phyloP scores from a whole-genome alignment of 176 grass and related monocot species.

The Saccharum officinarum region DNA sequence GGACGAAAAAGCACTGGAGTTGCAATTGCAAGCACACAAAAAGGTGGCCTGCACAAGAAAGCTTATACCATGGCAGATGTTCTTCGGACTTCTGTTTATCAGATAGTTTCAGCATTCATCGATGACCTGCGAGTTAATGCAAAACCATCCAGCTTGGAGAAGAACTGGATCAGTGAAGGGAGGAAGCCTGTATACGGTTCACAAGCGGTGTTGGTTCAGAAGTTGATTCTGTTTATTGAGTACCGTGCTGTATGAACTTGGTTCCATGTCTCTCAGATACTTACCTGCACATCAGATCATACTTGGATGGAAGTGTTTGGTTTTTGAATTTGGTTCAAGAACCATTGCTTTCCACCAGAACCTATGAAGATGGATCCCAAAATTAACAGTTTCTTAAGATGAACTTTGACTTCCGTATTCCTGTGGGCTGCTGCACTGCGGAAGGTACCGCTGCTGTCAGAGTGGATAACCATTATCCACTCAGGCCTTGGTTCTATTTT shows the following conservation, averaged over 20 bases:
- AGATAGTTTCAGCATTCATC: conserved; percentile 73
- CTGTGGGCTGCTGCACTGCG: not conserved
- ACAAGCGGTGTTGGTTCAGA: conserved; percentile 74
- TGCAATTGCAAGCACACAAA: conserved; percentile 55
- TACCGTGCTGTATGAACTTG: conserved; percentile 72
- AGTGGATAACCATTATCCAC: not conserved
- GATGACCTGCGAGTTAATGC: conserved; percentile 78
- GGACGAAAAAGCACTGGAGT: conserved; percentile 49
- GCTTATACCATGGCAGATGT: conserved; percentile 80
- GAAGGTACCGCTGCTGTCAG: not conserved
- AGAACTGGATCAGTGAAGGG: conserved; percentile 82
- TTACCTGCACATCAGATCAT: not conserved
- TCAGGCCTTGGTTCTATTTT: not conserved
- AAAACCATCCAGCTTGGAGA: conserved; percentile 71
- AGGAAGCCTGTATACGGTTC: conserved; percentile 81
- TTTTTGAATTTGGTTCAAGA: not conserved
- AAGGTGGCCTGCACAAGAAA: conserved; percentile 57
- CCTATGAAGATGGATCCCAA: not conserved
- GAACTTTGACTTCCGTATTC: conserved; percentile 2
- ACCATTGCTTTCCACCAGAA: conserved; percentile 14
- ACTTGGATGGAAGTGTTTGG: conserved; percentile 11
- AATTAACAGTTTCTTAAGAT: not conserved
- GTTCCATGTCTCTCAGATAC: not conserved
- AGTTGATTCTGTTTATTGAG: conserved; percentile 74
- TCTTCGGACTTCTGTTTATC: conserved; percentile 77